These are phyloP conservation scores for Fonsecaea pugnacius DNA, from an alignment of 2,329 filamentous ascomycete species.

Conservation along the genomic window DNA sequence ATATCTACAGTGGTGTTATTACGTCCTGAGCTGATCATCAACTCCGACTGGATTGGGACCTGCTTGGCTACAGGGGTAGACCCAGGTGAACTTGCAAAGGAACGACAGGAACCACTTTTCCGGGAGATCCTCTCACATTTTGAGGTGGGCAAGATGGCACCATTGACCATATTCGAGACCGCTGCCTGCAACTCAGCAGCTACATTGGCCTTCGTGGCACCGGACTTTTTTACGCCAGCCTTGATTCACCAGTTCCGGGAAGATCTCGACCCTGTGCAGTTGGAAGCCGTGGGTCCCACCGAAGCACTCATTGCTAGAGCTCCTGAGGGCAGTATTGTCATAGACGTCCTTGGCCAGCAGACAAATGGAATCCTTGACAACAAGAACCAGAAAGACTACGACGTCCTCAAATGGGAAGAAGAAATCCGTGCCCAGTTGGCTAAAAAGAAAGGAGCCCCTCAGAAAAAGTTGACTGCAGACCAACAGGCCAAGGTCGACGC, in stretches of 20 bases:
- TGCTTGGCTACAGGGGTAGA: slow-evolving; percentile 81
- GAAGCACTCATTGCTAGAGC: slow-evolving; percentile 94
- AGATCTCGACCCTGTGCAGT: slow-evolving; percentile 72
- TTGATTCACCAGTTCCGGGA: slow-evolving; percentile 73
- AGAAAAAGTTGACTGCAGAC: slow-evolving; percentile 87
- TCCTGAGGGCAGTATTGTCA: slow-evolving; percentile 81
- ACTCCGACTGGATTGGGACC: slow-evolving; percentile 83
- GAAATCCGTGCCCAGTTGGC: slow-evolving; percentile 84
- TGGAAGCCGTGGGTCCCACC: slow-evolving; percentile 76
- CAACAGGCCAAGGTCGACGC: slow-evolving; percentile 89
- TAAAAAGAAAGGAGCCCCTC: slow-evolving; percentile 82
- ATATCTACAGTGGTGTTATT: slow-evolving; percentile 77
- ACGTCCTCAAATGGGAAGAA: slow-evolving; percentile 96
- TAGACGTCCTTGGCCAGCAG: slow-evolving; percentile 90
- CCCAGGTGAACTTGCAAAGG: slow-evolving; percentile 74
- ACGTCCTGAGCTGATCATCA: slow-evolving; percentile 75
- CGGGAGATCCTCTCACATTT: slow-evolving; percentile 51
- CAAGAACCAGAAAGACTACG: slow-evolving; percentile 93
- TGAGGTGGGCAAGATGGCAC: slow-evolving; percentile 27
- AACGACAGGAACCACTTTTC: slow-evolving; percentile 68
- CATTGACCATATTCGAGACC: slow-evolving; percentile 56
- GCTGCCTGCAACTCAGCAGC: slow-evolving; percentile 85
- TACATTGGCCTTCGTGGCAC: slow-evolving; percentile 91
- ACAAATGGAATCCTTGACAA: slow-evolving; percentile 69
- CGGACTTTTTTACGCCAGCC: slow-evolving; percentile 75